phyloP scores from a whole-genome alignment of 352 stramenopile species.

The Pythium folliculosum region DNA sequence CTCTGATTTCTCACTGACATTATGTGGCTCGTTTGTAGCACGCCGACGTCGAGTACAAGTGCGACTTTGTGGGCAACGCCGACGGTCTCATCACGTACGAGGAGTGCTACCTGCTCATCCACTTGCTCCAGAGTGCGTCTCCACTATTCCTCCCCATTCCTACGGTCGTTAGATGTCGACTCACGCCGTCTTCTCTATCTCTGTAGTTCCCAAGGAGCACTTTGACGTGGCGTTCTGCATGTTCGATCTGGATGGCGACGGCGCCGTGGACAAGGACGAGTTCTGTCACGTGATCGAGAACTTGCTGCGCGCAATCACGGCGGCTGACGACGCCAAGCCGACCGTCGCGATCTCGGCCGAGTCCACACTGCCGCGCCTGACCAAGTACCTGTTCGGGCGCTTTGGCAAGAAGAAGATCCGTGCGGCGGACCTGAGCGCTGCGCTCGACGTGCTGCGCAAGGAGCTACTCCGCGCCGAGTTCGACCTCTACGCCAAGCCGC shows the following conservation, averaged over 20 bases:
- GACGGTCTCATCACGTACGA: conserved; percentile 80
- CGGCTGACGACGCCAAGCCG: conserved; percentile 26
- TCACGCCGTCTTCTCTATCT: too few species aligned
- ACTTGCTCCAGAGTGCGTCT: conserved; percentile 69
- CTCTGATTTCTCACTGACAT: background rate
- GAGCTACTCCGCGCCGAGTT: conserved; percentile 71
- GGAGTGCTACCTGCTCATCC: conserved; percentile 78
- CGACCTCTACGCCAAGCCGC: conserved; percentile 61
- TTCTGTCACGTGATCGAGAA: conserved; percentile 77
- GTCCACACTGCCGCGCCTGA: conserved; percentile 52
- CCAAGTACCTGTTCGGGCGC: conserved; percentile 63
- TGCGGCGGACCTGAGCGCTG: conserved; percentile 47
- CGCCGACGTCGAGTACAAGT: conserved; percentile 56
- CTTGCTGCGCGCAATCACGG: conserved; percentile 45
- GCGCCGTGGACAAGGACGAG: conserved; percentile 70
- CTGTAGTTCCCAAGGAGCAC: conserved; percentile 66
- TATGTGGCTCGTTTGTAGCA: conserved; percentile 33
- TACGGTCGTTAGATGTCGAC: too few species aligned
- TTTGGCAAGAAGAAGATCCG: conserved; percentile 62
- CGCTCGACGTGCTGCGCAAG: conserved; percentile 55
- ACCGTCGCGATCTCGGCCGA: conserved; percentile 38
- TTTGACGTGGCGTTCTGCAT: conserved; percentile 83
- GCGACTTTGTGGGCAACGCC: conserved; percentile 71
- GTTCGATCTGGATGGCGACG: conserved; percentile 78
- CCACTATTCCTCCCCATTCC: background rate